Conservation (phyloP, 352 stramenopile genomes). For the Globisporangium spinosum region DNA sequence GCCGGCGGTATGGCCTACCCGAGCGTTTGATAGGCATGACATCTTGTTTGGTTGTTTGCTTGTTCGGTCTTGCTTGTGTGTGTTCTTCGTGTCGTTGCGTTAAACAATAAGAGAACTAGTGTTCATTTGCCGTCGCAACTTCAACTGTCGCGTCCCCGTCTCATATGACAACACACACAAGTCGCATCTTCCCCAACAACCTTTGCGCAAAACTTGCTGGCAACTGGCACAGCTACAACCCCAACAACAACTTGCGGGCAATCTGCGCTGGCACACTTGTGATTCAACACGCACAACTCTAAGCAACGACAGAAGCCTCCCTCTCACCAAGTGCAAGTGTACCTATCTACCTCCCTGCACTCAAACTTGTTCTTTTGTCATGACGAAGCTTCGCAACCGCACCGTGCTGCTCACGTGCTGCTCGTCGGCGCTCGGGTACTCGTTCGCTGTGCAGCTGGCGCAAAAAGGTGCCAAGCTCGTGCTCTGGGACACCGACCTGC, state of each 20-base stretch:
- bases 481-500: constrained; percentile 18
- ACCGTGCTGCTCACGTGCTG: constrained; percentile 20
- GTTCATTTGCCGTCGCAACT: neutral
- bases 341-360: neutral
- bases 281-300: neutral
- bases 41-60: neutral
- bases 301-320: neutral
- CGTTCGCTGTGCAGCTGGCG: constrained; percentile 19
- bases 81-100: neutral
- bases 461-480: constrained; percentile 17
- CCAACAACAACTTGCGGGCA: neutral
- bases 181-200: neutral
- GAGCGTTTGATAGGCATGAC: constrained; percentile 3
- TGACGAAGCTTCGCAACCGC: constrained; percentile 23
- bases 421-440: constrained; percentile 21
- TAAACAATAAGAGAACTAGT: neutral
- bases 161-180: neutral
- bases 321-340: neutral
- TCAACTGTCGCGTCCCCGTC: constrained; percentile 6
- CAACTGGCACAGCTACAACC: constrained; percentile 7
- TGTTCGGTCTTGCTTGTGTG: neutral
- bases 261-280: neutral
- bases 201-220: neutral
- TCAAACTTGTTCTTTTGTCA: neutral
- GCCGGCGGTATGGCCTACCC: neutral